phyloP scores from a whole-genome alignment of 1,284 basidiomycete genomes.

The Ustilago sp. region DNA sequence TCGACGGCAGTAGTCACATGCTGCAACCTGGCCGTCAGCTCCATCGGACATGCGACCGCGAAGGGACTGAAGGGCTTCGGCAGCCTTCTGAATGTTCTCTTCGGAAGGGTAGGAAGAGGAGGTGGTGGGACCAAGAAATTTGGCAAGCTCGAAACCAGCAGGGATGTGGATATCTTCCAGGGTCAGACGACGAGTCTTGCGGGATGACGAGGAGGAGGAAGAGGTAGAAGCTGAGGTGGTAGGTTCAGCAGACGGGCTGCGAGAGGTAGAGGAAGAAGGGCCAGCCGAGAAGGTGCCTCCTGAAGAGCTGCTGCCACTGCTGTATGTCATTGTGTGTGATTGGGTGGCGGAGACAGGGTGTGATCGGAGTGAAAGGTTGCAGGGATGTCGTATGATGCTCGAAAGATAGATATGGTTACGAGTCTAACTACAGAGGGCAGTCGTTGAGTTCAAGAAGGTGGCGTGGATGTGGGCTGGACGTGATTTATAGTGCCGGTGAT shows the following conservation, averaged over 20 bases:
- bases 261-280: constrained; percentile 36
- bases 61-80: constrained; percentile 42
- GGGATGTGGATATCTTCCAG: constrained; percentile 51
- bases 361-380: background rate
- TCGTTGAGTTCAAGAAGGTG: background rate
- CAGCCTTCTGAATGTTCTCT: constrained; percentile 47
- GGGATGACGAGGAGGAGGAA: constrained; percentile 21
- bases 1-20: constrained; percentile 49
- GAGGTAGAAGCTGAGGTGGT: constrained; percentile 30
- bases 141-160: constrained; percentile 50
- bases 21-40: constrained; percentile 50
- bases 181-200: constrained; percentile 32
- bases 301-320: constrained; percentile 37
- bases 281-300: constrained; percentile 19
- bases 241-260: constrained; percentile 25
- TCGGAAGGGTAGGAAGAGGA: constrained; percentile 44
- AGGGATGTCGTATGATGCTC: background rate
- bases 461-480: background rate
- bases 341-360: background rate
- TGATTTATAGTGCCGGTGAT: constrained; percentile 2
- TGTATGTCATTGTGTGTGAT: constrained; percentile 25
- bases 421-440: background rate
- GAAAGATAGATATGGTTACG: background rate
- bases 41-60: constrained; percentile 50
- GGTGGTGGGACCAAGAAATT: constrained; percentile 31